Evolutionary conservation across 345 rosid species (phyloP).

Genomic region (Linum lewisii): DNA sequence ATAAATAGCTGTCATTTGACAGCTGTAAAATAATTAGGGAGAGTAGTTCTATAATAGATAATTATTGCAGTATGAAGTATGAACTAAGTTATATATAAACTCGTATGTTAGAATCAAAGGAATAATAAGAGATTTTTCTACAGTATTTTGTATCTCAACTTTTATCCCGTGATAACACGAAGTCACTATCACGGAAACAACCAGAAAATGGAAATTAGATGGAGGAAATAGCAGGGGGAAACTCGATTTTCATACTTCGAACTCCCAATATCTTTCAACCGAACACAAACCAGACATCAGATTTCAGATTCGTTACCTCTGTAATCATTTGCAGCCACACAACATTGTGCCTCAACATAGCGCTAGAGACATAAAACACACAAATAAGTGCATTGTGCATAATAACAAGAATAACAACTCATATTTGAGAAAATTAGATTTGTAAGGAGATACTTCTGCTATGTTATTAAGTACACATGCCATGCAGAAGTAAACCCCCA

Average conservation of each 20-base stretch:
- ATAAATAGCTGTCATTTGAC: no score
- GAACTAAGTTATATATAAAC: no score
- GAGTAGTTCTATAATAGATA: no score
- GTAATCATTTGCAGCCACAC: constrained; percentile 84
- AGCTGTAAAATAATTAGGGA: no score
- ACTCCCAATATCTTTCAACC: background rate
- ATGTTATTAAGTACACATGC: background rate
- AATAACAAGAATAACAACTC: background rate
- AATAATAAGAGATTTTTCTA: no score
- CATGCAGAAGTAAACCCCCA: background rate
- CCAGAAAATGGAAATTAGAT: background rate
- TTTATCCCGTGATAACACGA: background rate
- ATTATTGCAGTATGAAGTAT: no score
- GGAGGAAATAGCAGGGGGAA: background rate
- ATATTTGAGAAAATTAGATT: background rate
- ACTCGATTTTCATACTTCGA: background rate
- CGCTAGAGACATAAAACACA: constrained; percentile 48
- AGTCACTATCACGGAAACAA: background rate
- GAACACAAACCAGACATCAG: background rate
- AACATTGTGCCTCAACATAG: constrained; percentile 93
- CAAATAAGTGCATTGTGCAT: background rate
- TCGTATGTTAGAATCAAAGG: no score
- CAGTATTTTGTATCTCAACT: background rate
- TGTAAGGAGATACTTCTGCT: background rate
- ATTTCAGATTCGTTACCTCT: constrained; percentile 42